A percentile compares a stretch with the other conserved stretches of the same genome.
Evolutionary conservation across 2,329 filamentous ascomycete species (phyloP).

Genomic region (Pseudogymnoascus sp.): DNA sequence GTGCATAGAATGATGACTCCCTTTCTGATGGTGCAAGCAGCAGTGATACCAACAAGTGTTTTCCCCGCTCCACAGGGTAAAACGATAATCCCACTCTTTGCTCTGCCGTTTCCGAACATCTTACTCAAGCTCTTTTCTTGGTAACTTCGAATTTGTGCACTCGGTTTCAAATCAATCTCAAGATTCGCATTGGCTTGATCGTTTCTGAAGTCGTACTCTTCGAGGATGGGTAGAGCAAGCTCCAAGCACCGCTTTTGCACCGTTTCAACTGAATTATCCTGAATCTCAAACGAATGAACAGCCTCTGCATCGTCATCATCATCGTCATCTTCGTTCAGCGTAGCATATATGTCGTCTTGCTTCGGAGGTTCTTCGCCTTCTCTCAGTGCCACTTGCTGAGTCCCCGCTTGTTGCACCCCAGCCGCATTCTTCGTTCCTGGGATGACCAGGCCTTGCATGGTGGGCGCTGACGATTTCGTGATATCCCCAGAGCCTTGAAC

Average conservation of each 20-base stretch:
- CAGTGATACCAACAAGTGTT: conserved; percentile 95
- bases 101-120: conserved; percentile 98
- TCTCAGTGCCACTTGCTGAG: conserved; percentile 36
- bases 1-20: conserved; percentile 92
- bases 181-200: conserved; percentile 84
- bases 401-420: conserved; percentile 67
- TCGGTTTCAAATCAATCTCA: conserved; percentile 86
- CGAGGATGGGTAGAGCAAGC: conserved; percentile 78
- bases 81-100: conserved; percentile 95
- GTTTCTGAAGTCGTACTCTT: conserved; percentile 96
- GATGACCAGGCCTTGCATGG: conserved; percentile 82
- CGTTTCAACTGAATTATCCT: conserved; percentile 70
- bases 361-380: conserved; percentile 46
- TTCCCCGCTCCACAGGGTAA: conserved; percentile 95
- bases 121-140: conserved; percentile 97
- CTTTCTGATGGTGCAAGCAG: conserved; percentile 96
- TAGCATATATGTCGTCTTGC: conserved; percentile 64
- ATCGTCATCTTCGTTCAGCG: conserved; percentile 72
- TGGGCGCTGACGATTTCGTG: conserved; percentile 74
- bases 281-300: conserved; percentile 90
- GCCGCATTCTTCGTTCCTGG: conserved; percentile 91
- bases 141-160: conserved; percentile 85
- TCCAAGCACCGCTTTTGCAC: conserved; percentile 87
- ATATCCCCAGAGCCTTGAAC: conserved; percentile 66
- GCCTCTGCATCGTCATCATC: conserved; percentile 77